Base-by-base conservation (phyloP, 2,329 filamentous ascomycete species). In the Arthrobotrys entomopaga region DNA sequence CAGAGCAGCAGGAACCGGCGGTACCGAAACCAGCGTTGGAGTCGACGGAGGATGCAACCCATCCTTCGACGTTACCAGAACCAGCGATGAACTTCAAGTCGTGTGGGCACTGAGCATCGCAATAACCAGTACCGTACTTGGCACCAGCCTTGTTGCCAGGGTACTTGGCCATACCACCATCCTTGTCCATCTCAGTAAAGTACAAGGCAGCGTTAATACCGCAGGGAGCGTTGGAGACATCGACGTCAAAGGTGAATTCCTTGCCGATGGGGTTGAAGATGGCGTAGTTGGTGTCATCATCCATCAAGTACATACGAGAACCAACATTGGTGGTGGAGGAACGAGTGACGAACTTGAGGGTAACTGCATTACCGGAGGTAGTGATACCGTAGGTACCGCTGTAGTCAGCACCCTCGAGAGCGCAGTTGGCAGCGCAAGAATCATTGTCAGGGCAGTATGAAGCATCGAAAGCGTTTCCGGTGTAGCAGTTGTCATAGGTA, bases 141-240 rank as follows among this genome's bases (percentile, higher is more conserved):
- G 88, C 86, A 69, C 88, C 88, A 24, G 84, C 87, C 64, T 84
- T 83, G 81, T 87, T 88, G 61, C 81, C 82, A 0, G 83, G 78
- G 78, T 85, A 86, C 77, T 82, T 82, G 71, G 82, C 79, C 69
- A 84, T 76, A 34, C 88, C 89, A 77, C 89, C 90, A 77, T 89
- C 86, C 5, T 83, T 82, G 10, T 86, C 84, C 88, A 90, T 90
- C 78, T 85, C 82, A 15, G 86, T 83, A 48, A 90, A 84, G 82
- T 91, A 91, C 53, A 91, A 82, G 52, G 89, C 89, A 64, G 89
- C 89, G 81, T 92, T 91, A 71, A 91, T 82, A 73, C 90, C 90
- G 79, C 90, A 92, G 72, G 86, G 86, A 19, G 90, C 83, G 77
- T 86, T 85, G 46, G 88, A 90, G 50, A 90, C 86, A 79, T 91